Evolutionary conservation across 495 filamentous ascomycete genomes (phyloP).

Genomic region (Parmelia sp.): DNA sequence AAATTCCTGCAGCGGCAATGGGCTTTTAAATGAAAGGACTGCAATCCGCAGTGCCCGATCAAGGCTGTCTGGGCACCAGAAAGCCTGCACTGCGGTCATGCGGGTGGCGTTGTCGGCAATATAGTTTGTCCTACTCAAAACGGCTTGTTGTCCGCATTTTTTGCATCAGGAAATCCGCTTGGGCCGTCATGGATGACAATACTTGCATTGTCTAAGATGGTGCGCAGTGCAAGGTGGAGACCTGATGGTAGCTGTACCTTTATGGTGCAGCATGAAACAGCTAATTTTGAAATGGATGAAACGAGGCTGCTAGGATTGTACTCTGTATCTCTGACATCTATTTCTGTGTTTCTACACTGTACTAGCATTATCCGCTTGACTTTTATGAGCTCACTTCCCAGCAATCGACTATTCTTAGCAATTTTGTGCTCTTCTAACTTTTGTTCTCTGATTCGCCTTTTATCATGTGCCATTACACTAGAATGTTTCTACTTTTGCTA

Average conservation of each 20-base stretch:
- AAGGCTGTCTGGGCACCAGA: background rate
- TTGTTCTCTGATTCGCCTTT: background rate
- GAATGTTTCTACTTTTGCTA: background rate
- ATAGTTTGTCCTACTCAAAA: too few species aligned
- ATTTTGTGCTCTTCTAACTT: background rate
- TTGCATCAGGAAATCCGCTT: background rate
- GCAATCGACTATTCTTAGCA: background rate
- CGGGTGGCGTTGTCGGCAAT: too few species aligned
- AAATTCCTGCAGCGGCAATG: too few species aligned
- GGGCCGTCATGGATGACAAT: background rate
- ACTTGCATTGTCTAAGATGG: background rate
- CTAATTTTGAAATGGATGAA: background rate
- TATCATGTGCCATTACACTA: background rate
- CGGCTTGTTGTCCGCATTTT: background rate
- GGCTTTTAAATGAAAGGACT: background rate
- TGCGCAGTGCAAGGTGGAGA: background rate
- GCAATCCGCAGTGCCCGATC: background rate
- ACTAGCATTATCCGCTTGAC: background rate
- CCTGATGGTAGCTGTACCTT: background rate
- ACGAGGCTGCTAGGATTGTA: background rate
- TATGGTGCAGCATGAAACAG: background rate
- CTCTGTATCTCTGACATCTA: background rate
- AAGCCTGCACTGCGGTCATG: background rate
- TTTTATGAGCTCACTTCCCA: background rate
- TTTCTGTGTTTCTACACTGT: background rate